Percentiles rank a stretch among this genome's conserved stretches.
Evolutionary conservation across 2,329 filamentous ascomycete genomes (phyloP).

Genomic region (Phialocephala sp.): DNA sequence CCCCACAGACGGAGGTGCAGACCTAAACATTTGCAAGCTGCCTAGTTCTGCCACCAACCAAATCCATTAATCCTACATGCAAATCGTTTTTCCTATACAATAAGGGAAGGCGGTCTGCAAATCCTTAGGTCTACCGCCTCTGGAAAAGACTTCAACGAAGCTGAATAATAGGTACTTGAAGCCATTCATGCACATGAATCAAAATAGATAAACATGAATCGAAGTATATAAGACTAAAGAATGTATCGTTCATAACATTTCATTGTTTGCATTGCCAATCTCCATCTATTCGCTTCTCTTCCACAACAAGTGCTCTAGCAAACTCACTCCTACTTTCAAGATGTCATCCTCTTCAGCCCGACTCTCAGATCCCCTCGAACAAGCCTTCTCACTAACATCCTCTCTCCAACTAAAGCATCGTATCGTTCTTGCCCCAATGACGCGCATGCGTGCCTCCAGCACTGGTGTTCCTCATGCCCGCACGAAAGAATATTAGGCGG

Average conservation of each 20-base stretch:
- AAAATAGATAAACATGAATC: neutral
- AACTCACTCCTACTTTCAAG: neutral
- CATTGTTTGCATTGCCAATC: neutral
- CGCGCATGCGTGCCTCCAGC: constrained; percentile 40
- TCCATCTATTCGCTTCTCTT: neutral
- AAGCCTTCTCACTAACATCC: neutral
- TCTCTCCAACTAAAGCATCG: constrained; percentile 52
- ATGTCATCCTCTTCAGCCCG: neutral
- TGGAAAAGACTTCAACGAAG: neutral
- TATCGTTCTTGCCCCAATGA: constrained; percentile 52
- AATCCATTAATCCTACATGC: too few species aligned
- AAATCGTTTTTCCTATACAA: too few species aligned
- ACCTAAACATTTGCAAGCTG: too few species aligned
- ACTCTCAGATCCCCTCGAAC: neutral
- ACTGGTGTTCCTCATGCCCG: constrained; percentile 46
- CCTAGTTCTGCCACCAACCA: too few species aligned
- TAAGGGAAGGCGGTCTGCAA: too few species aligned
- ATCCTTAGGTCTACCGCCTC: too few species aligned
- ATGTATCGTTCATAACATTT: neutral
- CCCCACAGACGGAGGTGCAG: too few species aligned
- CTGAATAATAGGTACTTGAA: neutral
- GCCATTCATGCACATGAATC: neutral
- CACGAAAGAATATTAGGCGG: constrained; percentile 54
- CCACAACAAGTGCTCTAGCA: neutral
- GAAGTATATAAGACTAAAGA: neutral